Evolutionary conservation across 805 yeast species (phyloP).

Genomic region (Nakazawaea holstii): DNA sequence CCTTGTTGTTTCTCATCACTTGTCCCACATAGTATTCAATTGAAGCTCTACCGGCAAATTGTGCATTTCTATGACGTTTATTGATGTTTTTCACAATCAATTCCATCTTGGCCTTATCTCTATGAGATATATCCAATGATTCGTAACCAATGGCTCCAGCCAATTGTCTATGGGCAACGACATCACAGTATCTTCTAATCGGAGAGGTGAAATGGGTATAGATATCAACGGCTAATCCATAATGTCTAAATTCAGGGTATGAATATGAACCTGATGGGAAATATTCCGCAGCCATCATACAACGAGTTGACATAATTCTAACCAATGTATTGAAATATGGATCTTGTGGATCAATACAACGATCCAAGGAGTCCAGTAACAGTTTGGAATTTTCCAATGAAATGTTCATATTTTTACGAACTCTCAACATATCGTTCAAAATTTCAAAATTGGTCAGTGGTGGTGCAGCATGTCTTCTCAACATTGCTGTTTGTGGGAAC

Average conservation of each 20-base stretch:
- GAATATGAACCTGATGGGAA: constrained; percentile 88
- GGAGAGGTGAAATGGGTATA: constrained; percentile 99
- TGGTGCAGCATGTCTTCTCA: constrained; percentile 97
- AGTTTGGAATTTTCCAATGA: constrained; percentile 84
- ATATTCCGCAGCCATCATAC: constrained; percentile 99
- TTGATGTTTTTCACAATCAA: constrained; percentile 83
- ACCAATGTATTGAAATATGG: constrained; percentile 89
- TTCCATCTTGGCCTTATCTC: constrained; percentile 90
- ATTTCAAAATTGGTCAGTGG: constrained; percentile 90
- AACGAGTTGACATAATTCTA: constrained; percentile 95
- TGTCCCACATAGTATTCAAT: constrained; percentile 98
- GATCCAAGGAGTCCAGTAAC: constrained; percentile 88
- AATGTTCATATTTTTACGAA: constrained; percentile 68
- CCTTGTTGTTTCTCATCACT: constrained; percentile 76
- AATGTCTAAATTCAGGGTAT: constrained; percentile 89
- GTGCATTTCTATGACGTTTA: constrained; percentile 94
- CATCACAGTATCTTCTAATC: constrained; percentile 95
- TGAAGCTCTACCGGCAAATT: constrained; percentile 97
- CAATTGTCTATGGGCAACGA: constrained; percentile 93
- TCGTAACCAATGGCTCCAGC: constrained; percentile 99
- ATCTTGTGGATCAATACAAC: constrained; percentile 77
- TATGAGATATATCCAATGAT: constrained; percentile 69
- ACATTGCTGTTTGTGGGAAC: constrained; percentile 97
- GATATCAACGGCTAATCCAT: constrained; percentile 95
- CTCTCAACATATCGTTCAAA: constrained; percentile 82